Evolutionary conservation across 768 basidiomycete genomes (phyloP).

Genomic region (Chalciporus pseudorubinellus): DNA sequence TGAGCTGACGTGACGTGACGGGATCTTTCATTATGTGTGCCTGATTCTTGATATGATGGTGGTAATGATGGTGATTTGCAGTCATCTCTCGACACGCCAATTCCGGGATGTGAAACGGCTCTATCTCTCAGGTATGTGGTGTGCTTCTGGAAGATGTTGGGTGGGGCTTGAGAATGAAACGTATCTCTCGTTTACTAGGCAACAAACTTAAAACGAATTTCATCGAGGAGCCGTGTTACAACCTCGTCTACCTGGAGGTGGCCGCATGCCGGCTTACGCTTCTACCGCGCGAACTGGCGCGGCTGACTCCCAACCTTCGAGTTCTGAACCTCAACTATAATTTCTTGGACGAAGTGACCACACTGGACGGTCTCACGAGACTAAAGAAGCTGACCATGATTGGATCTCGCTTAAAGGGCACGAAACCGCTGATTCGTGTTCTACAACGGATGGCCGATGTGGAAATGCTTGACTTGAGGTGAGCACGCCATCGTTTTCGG

Average conservation of each 20-base stretch:
- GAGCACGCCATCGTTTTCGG: slow-evolving; percentile 29
- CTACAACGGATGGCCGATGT: slow-evolving; percentile 71
- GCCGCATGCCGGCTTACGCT: slow-evolving; percentile 79
- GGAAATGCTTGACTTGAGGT: slow-evolving; percentile 93
- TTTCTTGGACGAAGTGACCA: slow-evolving; percentile 74
- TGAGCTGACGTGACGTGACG: slow-evolving; percentile 32
- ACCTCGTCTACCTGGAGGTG: slow-evolving; percentile 88
- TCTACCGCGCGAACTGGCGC: slow-evolving; percentile 67
- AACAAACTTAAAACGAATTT: slow-evolving; percentile 65
- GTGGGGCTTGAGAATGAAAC: slow-evolving; percentile 17
- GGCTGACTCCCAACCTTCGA: slow-evolving; percentile 78
- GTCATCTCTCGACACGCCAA: slow-evolving; percentile 52
- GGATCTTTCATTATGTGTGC: slow-evolving; percentile 38
- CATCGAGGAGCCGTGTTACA: slow-evolving; percentile 75
- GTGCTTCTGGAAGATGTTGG: slow-evolving; percentile 14
- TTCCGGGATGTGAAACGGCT: slow-evolving; percentile 90
- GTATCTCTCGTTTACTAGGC: slow-evolving; percentile 46
- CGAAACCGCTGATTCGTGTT: slow-evolving; percentile 68
- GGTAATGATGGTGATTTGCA: slow-evolving; percentile 35
- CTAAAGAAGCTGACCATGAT: slow-evolving; percentile 85
- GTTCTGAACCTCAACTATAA: slow-evolving; percentile 97
- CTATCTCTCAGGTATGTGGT: slow-evolving; percentile 84
- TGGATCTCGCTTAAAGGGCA: slow-evolving; percentile 76
- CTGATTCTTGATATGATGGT: slow-evolving; percentile 31
- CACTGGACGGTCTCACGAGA: slow-evolving; percentile 68